Evolutionary conservation across 1,139 yeast species (phyloP).

Genomic region (Nakaseomyces kungkrabaensis): DNA sequence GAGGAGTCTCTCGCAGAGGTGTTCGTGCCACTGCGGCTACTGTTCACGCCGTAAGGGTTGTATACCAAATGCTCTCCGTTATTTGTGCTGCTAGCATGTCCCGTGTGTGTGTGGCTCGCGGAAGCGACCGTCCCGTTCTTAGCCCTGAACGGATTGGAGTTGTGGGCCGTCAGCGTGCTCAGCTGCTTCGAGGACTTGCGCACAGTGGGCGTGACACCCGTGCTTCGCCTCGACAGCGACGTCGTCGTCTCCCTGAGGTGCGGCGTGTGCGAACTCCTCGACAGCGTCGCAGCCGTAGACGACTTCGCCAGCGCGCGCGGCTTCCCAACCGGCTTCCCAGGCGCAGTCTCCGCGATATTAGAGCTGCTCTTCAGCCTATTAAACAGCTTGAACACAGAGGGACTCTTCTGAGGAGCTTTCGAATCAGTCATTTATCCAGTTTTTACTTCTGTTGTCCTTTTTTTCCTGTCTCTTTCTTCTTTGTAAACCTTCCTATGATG

Average conservation of each 20-base stretch:
- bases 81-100: not conserved
- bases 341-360: not conserved
- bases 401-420: not conserved
- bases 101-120: not conserved
- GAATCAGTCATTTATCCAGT: not conserved
- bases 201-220: conserved; percentile 5
- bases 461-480: too few relatives aligned
- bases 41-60: conserved; percentile 28
- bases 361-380: conserved; percentile 9
- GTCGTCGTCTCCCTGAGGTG: not conserved
- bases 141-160: conserved; percentile 19
- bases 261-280: not conserved
- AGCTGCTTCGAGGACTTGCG: conserved; percentile 15
- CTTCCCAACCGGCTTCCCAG: not conserved
- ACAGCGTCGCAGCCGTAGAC: not conserved
- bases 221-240: conserved; percentile 5
- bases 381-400: conserved; percentile 13
- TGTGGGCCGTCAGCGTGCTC: conserved; percentile 18
- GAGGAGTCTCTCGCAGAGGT: not conserved
- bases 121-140: not conserved
- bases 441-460: too few relatives aligned
- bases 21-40: conserved; percentile 9
- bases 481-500: too few relatives aligned
- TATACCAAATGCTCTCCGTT: conserved; percentile 18
- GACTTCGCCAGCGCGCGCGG: not conserved